These are phyloP conservation scores for Bipolaris cookei DNA, from an alignment of 2,329 filamentous ascomycete species.

Conservation along the genomic window DNA sequence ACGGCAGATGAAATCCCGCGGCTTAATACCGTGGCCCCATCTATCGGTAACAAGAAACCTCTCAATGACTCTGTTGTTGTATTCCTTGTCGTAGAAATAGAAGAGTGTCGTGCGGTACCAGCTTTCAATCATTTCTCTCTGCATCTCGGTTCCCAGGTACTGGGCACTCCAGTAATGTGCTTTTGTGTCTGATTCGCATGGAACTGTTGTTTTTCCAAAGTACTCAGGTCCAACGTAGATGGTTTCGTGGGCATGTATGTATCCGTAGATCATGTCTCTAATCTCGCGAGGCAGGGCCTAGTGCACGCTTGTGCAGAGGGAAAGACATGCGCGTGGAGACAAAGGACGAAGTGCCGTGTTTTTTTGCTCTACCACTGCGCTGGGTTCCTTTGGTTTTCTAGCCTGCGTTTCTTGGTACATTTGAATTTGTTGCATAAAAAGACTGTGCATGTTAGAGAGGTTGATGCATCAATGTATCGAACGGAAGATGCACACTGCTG, in stretches of 20 bases:
- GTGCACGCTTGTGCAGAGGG: neutral
- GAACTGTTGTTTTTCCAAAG: neutral
- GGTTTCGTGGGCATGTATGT: neutral
- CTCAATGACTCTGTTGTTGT: constrained; percentile 8
- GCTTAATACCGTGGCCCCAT: neutral
- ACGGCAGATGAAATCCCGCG: neutral
- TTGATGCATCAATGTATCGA: too few relatives aligned
- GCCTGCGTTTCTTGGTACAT: neutral
- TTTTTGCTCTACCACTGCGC: neutral
- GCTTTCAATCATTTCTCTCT: constrained; percentile 8
- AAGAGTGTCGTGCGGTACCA: constrained; percentile 16
- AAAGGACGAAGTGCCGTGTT: neutral
- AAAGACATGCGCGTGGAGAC: neutral
- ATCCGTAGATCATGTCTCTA: constrained; percentile 10
- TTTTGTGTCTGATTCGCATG: neutral
- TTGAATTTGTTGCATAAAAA: neutral
- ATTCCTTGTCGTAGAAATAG: constrained; percentile 9
- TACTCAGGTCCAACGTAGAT: constrained; percentile 8
- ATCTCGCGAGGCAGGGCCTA: constrained; percentile 7
- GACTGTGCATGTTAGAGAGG: too few relatives aligned
- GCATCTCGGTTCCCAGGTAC: constrained; percentile 6
- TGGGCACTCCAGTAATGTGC: constrained; percentile 7
- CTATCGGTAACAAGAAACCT: constrained; percentile 7
- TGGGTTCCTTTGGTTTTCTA: neutral
- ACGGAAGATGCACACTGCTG: too few relatives aligned